Evolutionary conservation across 805 yeast genomes (phyloP).

Genomic region (Tetrapisispora iriomotensis): DNA sequence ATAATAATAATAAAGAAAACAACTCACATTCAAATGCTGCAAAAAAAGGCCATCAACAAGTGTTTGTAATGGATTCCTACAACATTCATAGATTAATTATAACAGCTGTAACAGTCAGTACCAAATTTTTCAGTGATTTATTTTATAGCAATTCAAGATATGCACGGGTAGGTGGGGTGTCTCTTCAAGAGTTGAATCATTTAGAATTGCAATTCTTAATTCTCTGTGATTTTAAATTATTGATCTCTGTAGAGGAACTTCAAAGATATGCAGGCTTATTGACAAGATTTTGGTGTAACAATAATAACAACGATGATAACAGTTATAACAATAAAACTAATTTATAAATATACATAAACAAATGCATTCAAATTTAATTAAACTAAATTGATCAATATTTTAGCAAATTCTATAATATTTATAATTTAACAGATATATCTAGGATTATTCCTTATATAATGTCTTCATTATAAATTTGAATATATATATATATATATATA

Average conservation of each 20-base stretch:
- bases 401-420: too few species aligned
- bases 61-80: constrained; percentile 91
- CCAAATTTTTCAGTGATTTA: constrained; percentile 89
- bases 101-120: constrained; percentile 90
- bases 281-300: constrained; percentile 63
- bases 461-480: too few species aligned
- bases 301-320: constrained; percentile 1
- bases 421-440: too few species aligned
- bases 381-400: too few species aligned
- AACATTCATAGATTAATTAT: constrained; percentile 90
- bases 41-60: constrained; percentile 35
- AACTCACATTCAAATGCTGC: constrained; percentile 4
- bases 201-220: constrained; percentile 82
- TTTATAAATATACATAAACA: neutral
- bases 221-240: constrained; percentile 72
- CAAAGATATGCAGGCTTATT: constrained; percentile 83
- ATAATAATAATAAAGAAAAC: constrained; percentile 6
- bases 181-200: constrained; percentile 85
- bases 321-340: neutral
- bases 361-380: too few species aligned
- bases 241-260: constrained; percentile 83
- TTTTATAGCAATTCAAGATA: constrained; percentile 90
- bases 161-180: constrained; percentile 92
- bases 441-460: too few species aligned
- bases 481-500: too few species aligned